A percentile compares a stretch with the other conserved stretches of the same genome.
Conservation (phyloP, 805 yeast genomes). For the Saccharomyces paradoxus region DNA sequence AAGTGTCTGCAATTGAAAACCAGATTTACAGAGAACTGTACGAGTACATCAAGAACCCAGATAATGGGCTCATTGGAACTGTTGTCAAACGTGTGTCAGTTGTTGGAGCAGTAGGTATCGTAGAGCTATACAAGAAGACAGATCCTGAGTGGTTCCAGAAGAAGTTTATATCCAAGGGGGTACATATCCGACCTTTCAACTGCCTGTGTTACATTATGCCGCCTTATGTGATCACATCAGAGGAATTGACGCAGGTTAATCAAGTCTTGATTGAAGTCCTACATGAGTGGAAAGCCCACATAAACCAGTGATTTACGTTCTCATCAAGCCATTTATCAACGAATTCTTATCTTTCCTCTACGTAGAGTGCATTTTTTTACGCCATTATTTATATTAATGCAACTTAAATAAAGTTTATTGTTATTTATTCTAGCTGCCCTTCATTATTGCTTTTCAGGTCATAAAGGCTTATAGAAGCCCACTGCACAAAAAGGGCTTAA, state of each 20-base stretch:
- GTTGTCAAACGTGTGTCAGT: slow-evolving; percentile 15
- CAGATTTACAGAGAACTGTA: slow-evolving; percentile 13
- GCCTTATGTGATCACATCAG: slow-evolving; percentile 17
- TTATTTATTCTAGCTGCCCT: no score
- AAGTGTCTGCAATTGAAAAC: slow-evolving; percentile 13
- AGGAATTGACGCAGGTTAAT: slow-evolving; percentile 10
- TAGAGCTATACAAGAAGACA: slow-evolving; percentile 13
- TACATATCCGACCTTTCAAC: slow-evolving; percentile 22
- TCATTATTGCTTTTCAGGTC: no score
- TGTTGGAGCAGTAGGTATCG: slow-evolving; percentile 21
- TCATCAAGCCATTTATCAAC: neutral
- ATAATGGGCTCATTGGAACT: slow-evolving; percentile 2
- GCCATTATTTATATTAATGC: neutral
- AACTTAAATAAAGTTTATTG: no score
- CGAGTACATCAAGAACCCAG: slow-evolving; percentile 4
- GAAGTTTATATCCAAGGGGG: slow-evolving; percentile 9
- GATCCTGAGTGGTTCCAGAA: slow-evolving; percentile 20
- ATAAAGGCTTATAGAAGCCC: no score
- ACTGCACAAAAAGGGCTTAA: no score
- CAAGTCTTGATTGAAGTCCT: slow-evolving; percentile 6
- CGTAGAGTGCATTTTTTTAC: neutral
- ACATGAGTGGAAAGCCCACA: slow-evolving; percentile 1
- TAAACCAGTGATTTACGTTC: neutral
- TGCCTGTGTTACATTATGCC: slow-evolving; percentile 24
- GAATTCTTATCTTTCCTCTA: neutral